A percentile compares a stretch with the other conserved stretches of the same genome.
Evolutionary conservation across 2,329 filamentous ascomycete species (phyloP).

Genomic region (Venturiaceae sp.): DNA sequence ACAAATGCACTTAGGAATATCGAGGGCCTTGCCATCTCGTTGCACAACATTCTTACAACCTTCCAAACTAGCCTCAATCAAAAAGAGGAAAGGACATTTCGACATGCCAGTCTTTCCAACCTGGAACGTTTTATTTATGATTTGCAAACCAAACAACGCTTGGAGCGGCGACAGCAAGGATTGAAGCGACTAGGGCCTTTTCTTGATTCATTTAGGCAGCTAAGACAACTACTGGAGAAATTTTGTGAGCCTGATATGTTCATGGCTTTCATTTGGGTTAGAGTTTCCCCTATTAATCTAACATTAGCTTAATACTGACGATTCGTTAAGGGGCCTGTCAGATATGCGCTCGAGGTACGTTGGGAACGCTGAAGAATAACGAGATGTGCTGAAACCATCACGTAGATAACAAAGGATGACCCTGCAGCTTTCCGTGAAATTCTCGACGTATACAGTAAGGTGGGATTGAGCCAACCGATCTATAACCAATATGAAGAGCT

Average conservation of each 20-base stretch:
- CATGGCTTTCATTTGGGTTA: conserved; percentile 1
- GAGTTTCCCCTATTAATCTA: neutral
- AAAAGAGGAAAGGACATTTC: neutral
- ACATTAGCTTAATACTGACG: neutral
- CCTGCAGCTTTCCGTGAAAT: neutral
- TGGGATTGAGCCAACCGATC: neutral
- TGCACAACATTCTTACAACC: neutral
- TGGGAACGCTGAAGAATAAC: neutral
- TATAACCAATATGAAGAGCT: neutral
- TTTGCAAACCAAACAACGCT: neutral
- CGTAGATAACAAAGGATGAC: neutral
- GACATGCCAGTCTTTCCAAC: neutral
- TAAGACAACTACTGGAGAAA: neutral
- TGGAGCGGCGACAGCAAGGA: neutral
- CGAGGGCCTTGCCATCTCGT: neutral
- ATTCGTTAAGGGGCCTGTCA: neutral
- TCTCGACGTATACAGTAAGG: neutral
- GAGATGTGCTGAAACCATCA: neutral
- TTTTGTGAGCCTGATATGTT: neutral
- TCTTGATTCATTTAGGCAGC: neutral
- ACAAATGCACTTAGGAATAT: neutral
- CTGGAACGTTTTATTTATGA: neutral
- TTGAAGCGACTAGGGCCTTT: neutral
- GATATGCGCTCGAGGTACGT: neutral
- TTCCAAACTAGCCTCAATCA: neutral